These are phyloP conservation scores for Teratosphaeria viscida DNA, from an alignment of 2,329 filamentous ascomycete genomes.

Conservation along the genomic window DNA sequence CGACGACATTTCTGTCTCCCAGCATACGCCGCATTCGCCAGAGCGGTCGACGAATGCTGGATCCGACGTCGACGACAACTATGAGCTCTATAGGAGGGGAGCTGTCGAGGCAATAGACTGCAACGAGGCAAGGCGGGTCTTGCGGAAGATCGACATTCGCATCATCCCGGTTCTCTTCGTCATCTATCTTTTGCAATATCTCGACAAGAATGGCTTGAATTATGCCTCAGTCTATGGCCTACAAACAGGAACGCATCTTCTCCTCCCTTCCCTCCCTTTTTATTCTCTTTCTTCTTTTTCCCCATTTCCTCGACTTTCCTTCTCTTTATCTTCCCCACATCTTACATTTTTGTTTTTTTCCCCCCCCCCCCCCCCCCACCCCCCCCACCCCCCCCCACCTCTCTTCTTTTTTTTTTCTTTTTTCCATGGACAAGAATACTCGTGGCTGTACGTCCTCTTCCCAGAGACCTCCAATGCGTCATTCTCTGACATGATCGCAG, in stretches of 20 bases:
- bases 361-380: too few species aligned
- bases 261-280: too few species aligned
- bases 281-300: too few species aligned
- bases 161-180: constrained; percentile 25
- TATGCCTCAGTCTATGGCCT: constrained; percentile 43
- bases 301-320: too few species aligned
- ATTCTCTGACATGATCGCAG: background rate
- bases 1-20: constrained; percentile 1
- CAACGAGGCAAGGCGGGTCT: constrained; percentile 20
- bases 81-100: constrained; percentile 17
- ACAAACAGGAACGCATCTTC: constrained; percentile 38
- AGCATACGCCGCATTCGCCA: constrained; percentile 5
- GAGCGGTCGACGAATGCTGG: constrained; percentile 5
- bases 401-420: too few species aligned
- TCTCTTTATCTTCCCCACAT: too few species aligned
- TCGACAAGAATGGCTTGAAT: constrained; percentile 30
- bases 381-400: too few species aligned
- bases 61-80: constrained; percentile 20
- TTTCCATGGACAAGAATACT: constrained; percentile 40
- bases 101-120: constrained; percentile 12
- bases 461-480: constrained; percentile 2
- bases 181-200: constrained; percentile 30
- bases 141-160: constrained; percentile 27
- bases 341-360: too few species aligned
- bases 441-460: constrained; percentile 35